Evolutionary conservation across 306 rosid genomes (phyloP), one percentile per base, ranked within the genome.

Genomic region (Boehmeria nivea): DNA sequence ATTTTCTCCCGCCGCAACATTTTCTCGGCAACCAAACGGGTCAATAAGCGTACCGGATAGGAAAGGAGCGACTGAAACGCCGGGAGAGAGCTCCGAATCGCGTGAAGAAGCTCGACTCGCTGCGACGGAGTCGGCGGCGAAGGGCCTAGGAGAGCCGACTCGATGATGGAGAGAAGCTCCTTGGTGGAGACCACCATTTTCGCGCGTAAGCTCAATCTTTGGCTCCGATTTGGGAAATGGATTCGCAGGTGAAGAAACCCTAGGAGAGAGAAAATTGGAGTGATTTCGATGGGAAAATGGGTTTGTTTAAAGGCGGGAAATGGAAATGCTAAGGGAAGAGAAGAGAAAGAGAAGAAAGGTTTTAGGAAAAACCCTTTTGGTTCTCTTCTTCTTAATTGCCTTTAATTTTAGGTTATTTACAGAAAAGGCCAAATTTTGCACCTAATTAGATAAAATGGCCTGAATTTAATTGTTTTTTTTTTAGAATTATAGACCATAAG

Each of bases 51-150:
- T 68, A 89, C 95, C 40, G 86, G 83, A 68, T 71, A 90, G 2
- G 88, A 87, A 24, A 86, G 79, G 17, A 90, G 90, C 24, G 94
- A 81, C 36, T 74, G 84, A 44, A 86, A 68, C 10, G 94, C 76
- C 12, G 68, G 58, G 5, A 68, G 61, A 28, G 91, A 84, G 49
- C 43, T 34, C 63, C 95, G 97, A 67, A 90, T 65, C 17, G 97
- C 88, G 78, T 84, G 97, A 59, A 80, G 46, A 48, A 90, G 88
- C 71, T 86, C 86, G 57, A 90, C 75, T 19, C 95, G 63, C 63
- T 80, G 94, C 0, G 82, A 69, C 6, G 94, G 76, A 3, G 83
- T 59, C 6, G 95, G 94, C 23, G 88, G 86, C 40, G 94, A 72
- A 22, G 90, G 75, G 42, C 86, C 71, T 20, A 90, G 80, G 23